These are phyloP conservation scores for Priceomyces medius DNA, from an alignment of 805 yeast species.

Conservation along the genomic window DNA sequence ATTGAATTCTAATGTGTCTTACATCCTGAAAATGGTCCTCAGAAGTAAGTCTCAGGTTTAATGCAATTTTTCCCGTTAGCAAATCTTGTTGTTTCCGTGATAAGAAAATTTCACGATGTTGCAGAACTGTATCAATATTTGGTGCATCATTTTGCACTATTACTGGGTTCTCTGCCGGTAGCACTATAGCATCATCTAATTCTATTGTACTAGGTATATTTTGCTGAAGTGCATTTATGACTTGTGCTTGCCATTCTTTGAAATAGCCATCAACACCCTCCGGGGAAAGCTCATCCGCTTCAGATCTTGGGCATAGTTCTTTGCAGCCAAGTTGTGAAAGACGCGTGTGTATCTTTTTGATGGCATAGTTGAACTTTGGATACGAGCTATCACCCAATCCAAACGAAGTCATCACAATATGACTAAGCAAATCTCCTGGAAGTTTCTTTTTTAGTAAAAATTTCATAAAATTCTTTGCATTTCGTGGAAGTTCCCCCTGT, in stretches of 20 bases:
- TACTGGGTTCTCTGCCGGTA: slow-evolving; percentile 27
- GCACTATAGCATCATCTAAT: slow-evolving; percentile 23
- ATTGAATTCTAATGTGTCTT: slow-evolving; percentile 52
- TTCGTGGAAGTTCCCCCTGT: slow-evolving; percentile 88
- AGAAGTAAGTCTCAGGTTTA: slow-evolving; percentile 64
- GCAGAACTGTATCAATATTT: slow-evolving; percentile 4
- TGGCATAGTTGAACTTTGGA: slow-evolving; percentile 85
- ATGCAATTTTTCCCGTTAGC: slow-evolving; percentile 43
- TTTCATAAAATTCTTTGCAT: slow-evolving; percentile 71
- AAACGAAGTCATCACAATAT: slow-evolving; percentile 65
- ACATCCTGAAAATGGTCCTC: slow-evolving; percentile 88
- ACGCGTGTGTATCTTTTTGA: slow-evolving; percentile 76
- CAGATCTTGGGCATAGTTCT: slow-evolving; percentile 72
- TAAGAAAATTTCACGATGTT: neutral
- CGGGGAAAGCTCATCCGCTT: slow-evolving; percentile 82
- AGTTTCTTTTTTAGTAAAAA: slow-evolving; percentile 67
- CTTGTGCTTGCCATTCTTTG: slow-evolving; percentile 64
- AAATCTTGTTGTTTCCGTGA: slow-evolving; percentile 13
- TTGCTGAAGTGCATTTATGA: slow-evolving; percentile 32
- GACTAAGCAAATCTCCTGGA: slow-evolving; percentile 56
- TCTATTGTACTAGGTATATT: slow-evolving; percentile 21
- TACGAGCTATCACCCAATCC: slow-evolving; percentile 95
- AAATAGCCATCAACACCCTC: slow-evolving; percentile 80
- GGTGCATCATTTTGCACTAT: slow-evolving; percentile 4
- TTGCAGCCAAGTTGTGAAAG: slow-evolving; percentile 77